A percentile compares a stretch with the other conserved stretches of the same genome.
phyloP scores from a whole-genome alignment of 202 grass and related monocot genomes.

The Hordeum pubiflorum region DNA sequence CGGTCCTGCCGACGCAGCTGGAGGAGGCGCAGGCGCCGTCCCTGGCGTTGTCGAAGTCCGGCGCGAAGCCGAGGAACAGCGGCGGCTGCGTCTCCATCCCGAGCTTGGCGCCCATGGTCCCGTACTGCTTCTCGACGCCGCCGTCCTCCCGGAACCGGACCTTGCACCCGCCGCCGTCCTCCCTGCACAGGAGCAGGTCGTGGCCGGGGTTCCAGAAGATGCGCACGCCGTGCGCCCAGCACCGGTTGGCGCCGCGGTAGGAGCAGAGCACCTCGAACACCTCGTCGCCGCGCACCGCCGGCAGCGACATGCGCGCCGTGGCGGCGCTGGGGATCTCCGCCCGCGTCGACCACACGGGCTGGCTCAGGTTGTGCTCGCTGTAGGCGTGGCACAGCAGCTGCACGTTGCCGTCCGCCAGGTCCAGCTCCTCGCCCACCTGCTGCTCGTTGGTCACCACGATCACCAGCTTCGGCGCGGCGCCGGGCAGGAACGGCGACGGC shows the following conservation, averaged over 20 bases:
- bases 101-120: background rate
- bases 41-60: conserved; percentile 57
- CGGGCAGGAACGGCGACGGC: conserved; percentile 12
- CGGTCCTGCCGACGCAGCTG: conserved; percentile 36
- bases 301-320: conserved; percentile 19
- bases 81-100: conserved; percentile 18
- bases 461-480: background rate
- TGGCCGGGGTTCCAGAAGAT: conserved; percentile 46
- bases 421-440: conserved; percentile 52
- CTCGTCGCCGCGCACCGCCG: conserved; percentile 42
- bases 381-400: conserved; percentile 44
- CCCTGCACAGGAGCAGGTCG: conserved; percentile 49
- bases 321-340: conserved; percentile 31
- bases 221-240: conserved; percentile 51
- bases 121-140: conserved; percentile 58
- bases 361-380: conserved; percentile 43
- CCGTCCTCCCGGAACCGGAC: conserved; percentile 47
- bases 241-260: conserved; percentile 44
- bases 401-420: conserved; percentile 42
- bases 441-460: conserved; percentile 45
- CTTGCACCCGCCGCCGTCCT: conserved; percentile 30
- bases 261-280: conserved; percentile 57
- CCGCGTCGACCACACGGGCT: conserved; percentile 21
- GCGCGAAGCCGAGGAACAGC: conserved; percentile 49
- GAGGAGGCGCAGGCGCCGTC: conserved; percentile 30